Evolutionary conservation across 2,329 filamentous ascomycete genomes (phyloP).

Genomic region (Cercospora sp.): DNA sequence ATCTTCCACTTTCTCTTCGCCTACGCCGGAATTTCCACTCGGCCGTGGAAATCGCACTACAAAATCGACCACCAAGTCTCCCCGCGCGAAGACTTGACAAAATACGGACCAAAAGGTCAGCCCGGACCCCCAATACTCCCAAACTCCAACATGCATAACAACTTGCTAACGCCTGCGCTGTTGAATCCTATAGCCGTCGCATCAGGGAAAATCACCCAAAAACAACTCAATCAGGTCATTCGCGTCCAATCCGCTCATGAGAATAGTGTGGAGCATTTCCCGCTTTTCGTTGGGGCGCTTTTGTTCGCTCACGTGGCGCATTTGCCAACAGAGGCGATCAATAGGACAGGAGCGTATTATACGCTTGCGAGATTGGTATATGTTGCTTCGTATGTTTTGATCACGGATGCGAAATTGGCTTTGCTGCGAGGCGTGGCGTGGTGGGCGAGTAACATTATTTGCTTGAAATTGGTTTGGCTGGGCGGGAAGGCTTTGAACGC

Average conservation of each 20-base stretch:
- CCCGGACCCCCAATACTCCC: neutral
- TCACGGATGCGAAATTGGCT: constrained; percentile 41
- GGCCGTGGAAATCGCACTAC: constrained; percentile 46
- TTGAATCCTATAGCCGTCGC: constrained; percentile 39
- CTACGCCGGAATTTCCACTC: constrained; percentile 48
- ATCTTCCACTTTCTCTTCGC: constrained; percentile 48
- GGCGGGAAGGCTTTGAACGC: constrained; percentile 36
- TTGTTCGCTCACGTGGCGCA: constrained; percentile 45
- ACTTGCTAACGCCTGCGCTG: neutral
- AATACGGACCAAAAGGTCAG: constrained; percentile 45
- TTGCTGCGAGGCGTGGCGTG: constrained; percentile 43
- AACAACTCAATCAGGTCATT: constrained; percentile 46
- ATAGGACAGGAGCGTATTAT: constrained; percentile 44
- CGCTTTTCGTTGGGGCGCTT: constrained; percentile 44
- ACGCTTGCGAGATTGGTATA: constrained; percentile 46
- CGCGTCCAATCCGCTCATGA: constrained; percentile 50
- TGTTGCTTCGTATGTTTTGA: constrained; percentile 44
- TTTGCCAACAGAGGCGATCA: constrained; percentile 42
- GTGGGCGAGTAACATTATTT: constrained; percentile 49
- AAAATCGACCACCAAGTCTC: constrained; percentile 51
- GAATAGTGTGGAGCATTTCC: constrained; percentile 49
- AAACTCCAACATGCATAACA: no score
- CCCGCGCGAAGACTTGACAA: constrained; percentile 49
- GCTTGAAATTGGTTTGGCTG: constrained; percentile 42
- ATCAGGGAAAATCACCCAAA: constrained; percentile 46